Conservation (phyloP, 2,329 filamentous ascomycete species). For the Ciborinia camelliae region DNA sequence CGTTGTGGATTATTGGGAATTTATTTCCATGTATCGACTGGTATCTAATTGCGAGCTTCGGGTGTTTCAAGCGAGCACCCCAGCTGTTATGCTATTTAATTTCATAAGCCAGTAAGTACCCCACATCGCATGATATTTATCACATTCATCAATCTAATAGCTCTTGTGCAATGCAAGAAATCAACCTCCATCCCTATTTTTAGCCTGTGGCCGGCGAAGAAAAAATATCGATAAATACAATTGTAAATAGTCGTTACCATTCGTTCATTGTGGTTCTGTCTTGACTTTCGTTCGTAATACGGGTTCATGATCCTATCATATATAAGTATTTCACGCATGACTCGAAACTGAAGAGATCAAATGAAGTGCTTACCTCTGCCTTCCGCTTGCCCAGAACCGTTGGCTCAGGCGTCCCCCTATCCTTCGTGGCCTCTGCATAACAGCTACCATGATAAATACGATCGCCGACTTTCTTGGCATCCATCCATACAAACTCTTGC, state of each 20-base stretch:
- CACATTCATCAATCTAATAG: not conserved
- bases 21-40: not conserved
- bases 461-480: constrained; percentile 73
- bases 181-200: not conserved
- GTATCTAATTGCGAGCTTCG: not conserved
- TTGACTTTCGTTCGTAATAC: constrained; percentile 35
- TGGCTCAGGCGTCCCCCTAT: constrained; percentile 60
- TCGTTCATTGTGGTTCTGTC: constrained; percentile 12
- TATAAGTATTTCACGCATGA: not conserved
- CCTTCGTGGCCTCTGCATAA: constrained; percentile 74
- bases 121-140: not conserved
- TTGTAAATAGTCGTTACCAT: not conserved
- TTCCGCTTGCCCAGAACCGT: constrained; percentile 68
- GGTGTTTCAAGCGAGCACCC: not conserved
- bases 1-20: not conserved
- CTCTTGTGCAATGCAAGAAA: not conserved
- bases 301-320: constrained; percentile 15
- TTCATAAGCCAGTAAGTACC: not conserved
- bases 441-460: constrained; percentile 89
- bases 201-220: not conserved
- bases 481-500: constrained; percentile 96
- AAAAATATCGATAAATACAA: not conserved
- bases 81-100: not conserved
- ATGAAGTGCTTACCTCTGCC: constrained; percentile 50
- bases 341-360: not conserved